Evolutionary conservation across 768 basidiomycete species (phyloP).

Genomic region (Mycena belliarum): DNA sequence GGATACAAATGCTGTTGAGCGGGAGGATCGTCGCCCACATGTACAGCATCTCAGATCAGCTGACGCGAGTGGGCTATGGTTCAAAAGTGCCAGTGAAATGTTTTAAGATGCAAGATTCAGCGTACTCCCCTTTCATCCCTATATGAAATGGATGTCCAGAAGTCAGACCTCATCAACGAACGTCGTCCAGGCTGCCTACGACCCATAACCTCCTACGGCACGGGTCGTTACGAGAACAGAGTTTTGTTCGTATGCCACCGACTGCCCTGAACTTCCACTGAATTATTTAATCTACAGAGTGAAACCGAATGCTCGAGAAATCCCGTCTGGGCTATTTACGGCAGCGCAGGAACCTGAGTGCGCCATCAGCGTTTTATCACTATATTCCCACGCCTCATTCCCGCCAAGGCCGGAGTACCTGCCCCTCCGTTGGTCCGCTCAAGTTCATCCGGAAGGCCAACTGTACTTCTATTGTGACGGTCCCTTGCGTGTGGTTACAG

Average conservation of each 20-base stretch:
- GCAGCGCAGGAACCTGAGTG: constrained; percentile 10
- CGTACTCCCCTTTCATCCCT: neutral
- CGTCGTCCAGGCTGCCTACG: neutral
- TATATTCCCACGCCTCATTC: neutral
- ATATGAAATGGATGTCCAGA: neutral
- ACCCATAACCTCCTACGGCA: constrained; percentile 2
- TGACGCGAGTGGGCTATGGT: no score
- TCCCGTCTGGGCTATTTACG: constrained; percentile 8
- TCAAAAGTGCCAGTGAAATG: no score
- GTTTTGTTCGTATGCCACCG: neutral
- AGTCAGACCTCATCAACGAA: neutral
- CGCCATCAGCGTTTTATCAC: neutral
- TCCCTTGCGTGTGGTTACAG: constrained; percentile 49
- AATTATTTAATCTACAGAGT: neutral
- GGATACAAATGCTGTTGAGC: no score
- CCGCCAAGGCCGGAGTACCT: constrained; percentile 32
- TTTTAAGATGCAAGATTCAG: neutral
- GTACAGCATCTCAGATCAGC: no score
- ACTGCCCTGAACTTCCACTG: neutral
- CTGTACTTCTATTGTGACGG: constrained; percentile 46
- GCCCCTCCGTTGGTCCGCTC: constrained; percentile 47
- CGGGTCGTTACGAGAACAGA: constrained; percentile 8
- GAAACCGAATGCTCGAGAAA: neutral
- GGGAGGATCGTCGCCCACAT: no score
- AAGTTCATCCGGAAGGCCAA: constrained; percentile 63